Evolutionary conservation across 2,329 filamentous ascomycete genomes (phyloP).

Genomic region (Colletotrichum costaricense): DNA sequence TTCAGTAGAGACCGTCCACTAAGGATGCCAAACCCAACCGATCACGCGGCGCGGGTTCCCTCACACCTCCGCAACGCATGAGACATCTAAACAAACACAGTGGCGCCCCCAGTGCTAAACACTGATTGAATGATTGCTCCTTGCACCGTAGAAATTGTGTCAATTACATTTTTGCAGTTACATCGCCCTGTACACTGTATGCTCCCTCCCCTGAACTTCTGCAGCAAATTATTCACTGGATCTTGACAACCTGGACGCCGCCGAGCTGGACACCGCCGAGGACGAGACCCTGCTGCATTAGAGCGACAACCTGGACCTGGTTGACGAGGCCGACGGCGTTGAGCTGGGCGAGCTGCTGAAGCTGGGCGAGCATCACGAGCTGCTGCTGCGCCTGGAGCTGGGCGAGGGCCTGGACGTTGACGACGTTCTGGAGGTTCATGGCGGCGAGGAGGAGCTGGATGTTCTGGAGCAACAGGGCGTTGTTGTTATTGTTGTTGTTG

Average conservation of each 20-base stretch:
- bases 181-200: no score
- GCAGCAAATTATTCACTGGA: constrained; percentile 45
- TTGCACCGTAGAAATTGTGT: not conserved
- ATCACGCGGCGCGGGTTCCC: not conserved
- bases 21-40: not conserved
- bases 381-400: constrained; percentile 43
- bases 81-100: not conserved
- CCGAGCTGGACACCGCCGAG: constrained; percentile 30
- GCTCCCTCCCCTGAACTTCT: constrained; percentile 23
- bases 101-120: not conserved
- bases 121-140: not conserved
- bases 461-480: constrained; percentile 34
- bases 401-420: constrained; percentile 42
- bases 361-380: constrained; percentile 41
- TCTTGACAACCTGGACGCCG: constrained; percentile 13
- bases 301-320: constrained; percentile 37
- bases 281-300: constrained; percentile 40
- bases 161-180: no score
- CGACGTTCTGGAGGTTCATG: constrained; percentile 42
- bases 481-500: constrained; percentile 35
- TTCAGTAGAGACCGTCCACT: not conserved
- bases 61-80: not conserved
- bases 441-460: constrained; percentile 41
- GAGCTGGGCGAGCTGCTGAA: constrained; percentile 42
- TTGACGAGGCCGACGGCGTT: constrained; percentile 39